Base-by-base conservation (phyloP, 2,329 filamentous ascomycete species). In the Dothideomycetes sp. region DNA sequence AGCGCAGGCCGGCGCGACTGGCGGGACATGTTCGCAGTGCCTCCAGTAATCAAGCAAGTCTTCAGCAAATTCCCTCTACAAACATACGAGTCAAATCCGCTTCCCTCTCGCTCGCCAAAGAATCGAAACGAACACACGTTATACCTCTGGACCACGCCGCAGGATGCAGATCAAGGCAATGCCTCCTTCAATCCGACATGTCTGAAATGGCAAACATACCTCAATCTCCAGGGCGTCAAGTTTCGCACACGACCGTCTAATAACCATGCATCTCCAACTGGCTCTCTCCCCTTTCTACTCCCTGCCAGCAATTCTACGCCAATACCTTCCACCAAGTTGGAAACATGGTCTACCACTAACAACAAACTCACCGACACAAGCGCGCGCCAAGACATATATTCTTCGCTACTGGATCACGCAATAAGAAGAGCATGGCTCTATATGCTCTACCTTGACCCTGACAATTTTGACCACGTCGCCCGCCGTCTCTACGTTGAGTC, bases 171-270 rank as follows among this genome's bases (percentile, higher is more conserved):
- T 42, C 56, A 57, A 27, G 78, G 78, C 4, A 64, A 68, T 20
- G 83, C 87, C 18, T 93, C 85, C 49, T 94, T 82, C 65, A 96
- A 96, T 59, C 91, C 91, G 9, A 78, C 80, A 44, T 98, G 91
- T 67, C 69, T 96, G 55, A 94, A 89, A 68, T 96, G 87, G 87
- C 91, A 96, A 86, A 80, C 87, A 20, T 91, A 86, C 61, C 72
- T 98, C 47, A 84, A 77, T 53, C 84, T 95, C 53, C 73, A 78
- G 36, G 73, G 73, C 28, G 69, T 94, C 44, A 63, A 76, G 4
- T 82, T 88, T 59, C 68, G 68, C 39, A 67, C 81, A 37, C 67
- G 77, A 5, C 65, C 84, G 4, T 93, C 87, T 4, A 94, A 78
- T 52, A 96, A 96, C 61, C 91, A 96, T 67, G 87, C 89, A 37